A percentile compares a stretch with the other conserved stretches of the same genome.
phyloP scores from a whole-genome alignment of 2,329 filamentous ascomycete genomes.

The Lachnellula suecica region DNA sequence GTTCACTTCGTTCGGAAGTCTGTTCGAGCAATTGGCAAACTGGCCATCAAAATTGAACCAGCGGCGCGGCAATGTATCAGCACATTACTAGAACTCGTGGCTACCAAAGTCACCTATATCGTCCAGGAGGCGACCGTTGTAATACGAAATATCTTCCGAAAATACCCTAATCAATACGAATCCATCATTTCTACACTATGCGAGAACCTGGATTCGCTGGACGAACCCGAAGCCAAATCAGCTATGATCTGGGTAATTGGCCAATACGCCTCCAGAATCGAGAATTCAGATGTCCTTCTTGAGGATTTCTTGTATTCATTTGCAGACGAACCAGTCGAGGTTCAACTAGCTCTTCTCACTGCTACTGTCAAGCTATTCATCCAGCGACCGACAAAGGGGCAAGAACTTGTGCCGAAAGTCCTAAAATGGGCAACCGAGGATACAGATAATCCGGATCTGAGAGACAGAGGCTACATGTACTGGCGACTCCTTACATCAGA shows the following conservation, averaged over 20 bases:
- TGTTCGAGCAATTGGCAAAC: slow-evolving; percentile 93
- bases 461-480: slow-evolving; percentile 98
- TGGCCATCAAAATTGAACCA: slow-evolving; percentile 98
- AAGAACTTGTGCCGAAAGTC: slow-evolving; percentile 89
- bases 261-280: slow-evolving; percentile 94
- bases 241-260: slow-evolving; percentile 99
- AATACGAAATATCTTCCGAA: slow-evolving; percentile 98
- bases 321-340: slow-evolving; percentile 90
- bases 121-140: slow-evolving; percentile 98
- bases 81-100: slow-evolving; percentile 85
- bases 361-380: slow-evolving; percentile 98
- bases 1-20: slow-evolving; percentile 98
- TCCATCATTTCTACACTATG: slow-evolving; percentile 95
- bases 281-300: slow-evolving; percentile 90
- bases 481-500: slow-evolving; percentile 95
- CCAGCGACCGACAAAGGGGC: slow-evolving; percentile 90
- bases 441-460: slow-evolving; percentile 96
- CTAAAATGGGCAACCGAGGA: slow-evolving; percentile 99
- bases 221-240: slow-evolving; percentile 96
- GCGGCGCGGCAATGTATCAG: slow-evolving; percentile 90
- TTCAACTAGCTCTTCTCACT: slow-evolving; percentile 90
- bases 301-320: slow-evolving; percentile 96
- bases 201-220: slow-evolving; percentile 92
- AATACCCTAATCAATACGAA: slow-evolving; percentile 98
- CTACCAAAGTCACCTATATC: slow-evolving; percentile 98